A percentile compares a stretch with the other conserved stretches of the same genome.
phyloP scores from a whole-genome alignment of 1,284 basidiomycete species.

The Phenoliferia sp. region DNA sequence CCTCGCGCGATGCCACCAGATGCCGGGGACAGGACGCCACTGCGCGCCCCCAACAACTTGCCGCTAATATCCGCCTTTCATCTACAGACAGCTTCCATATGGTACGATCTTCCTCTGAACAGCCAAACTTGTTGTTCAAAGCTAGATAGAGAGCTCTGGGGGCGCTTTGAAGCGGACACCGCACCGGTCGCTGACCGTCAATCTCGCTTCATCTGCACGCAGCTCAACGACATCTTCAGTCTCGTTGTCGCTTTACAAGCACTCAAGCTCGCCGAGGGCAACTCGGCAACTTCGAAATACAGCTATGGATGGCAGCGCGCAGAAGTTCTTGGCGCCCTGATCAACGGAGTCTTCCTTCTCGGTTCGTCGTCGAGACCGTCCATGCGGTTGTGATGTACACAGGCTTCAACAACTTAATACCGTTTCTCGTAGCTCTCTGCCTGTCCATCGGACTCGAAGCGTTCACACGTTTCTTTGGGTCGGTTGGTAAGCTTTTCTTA shows the following conservation, averaged over 20 bases:
- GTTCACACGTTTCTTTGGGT: constrained; percentile 78
- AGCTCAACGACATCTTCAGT: constrained; percentile 72
- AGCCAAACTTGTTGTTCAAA: no score
- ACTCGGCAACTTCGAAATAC: constrained; percentile 55
- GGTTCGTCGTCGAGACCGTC: background rate
- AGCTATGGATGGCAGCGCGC: constrained; percentile 97
- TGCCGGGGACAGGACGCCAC: background rate
- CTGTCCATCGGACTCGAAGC: constrained; percentile 95
- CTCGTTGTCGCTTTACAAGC: constrained; percentile 93
- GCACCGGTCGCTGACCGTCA: background rate
- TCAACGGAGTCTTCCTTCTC: background rate
- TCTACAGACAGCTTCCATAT: background rate
- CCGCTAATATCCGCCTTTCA: background rate
- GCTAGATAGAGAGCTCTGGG: no score
- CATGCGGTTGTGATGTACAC: background rate
- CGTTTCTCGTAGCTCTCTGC: constrained; percentile 86
- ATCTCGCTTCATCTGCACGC: background rate
- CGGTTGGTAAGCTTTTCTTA: constrained; percentile 54
- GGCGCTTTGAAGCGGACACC: no score
- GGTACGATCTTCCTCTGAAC: background rate
- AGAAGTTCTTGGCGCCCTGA: constrained; percentile 57
- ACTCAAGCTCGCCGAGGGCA: constrained; percentile 53
- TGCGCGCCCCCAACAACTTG: background rate
- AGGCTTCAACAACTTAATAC: background rate
- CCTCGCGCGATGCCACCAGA: background rate